These are phyloP conservation scores for Quercus dentata DNA, from an alignment of 306 rosid genomes.

Conservation along the genomic window DNA sequence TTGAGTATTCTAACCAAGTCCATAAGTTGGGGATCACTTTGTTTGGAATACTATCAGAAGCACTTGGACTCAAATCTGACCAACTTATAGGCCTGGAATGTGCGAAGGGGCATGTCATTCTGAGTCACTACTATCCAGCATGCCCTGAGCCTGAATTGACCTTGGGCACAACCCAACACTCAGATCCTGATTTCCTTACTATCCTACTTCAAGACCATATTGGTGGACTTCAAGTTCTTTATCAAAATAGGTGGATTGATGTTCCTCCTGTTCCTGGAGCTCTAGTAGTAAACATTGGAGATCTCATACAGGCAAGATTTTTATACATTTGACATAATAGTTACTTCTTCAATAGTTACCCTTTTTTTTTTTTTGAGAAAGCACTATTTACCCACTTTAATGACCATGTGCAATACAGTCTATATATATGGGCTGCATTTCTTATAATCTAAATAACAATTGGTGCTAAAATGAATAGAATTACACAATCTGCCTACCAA, in stretches of 20 bases:
- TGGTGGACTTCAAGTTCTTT: slow-evolving; percentile 53
- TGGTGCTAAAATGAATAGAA: neutral
- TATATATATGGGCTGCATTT: too few relatives aligned
- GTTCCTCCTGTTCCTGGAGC: slow-evolving; percentile 44
- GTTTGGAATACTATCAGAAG: slow-evolving; percentile 55
- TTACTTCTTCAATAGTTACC: too few relatives aligned
- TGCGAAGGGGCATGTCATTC: slow-evolving; percentile 28
- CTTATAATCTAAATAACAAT: neutral
- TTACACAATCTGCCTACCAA: neutral
- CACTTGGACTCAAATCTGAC: slow-evolving; percentile 46
- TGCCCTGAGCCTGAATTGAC: slow-evolving; percentile 64
- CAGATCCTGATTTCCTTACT: slow-evolving; percentile 57
- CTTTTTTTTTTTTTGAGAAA: too few relatives aligned
- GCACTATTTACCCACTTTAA: too few relatives aligned
- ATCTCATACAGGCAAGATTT: slow-evolving; percentile 37
- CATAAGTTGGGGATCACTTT: slow-evolving; percentile 30
- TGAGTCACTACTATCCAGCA: slow-evolving; percentile 58
- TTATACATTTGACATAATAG: neutral
- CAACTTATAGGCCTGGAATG: slow-evolving; percentile 50
- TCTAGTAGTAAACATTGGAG: slow-evolving; percentile 53
- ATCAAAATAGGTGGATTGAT: slow-evolving; percentile 37
- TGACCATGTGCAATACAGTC: too few relatives aligned
- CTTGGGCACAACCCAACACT: slow-evolving; percentile 38
- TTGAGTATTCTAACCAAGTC: slow-evolving; percentile 40
- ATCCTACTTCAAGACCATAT: slow-evolving; percentile 53